Evolutionary conservation across 768 basidiomycete species (phyloP), one percentile per base, ranked within the genome.

Genomic region (Mycena capillaripes): DNA sequence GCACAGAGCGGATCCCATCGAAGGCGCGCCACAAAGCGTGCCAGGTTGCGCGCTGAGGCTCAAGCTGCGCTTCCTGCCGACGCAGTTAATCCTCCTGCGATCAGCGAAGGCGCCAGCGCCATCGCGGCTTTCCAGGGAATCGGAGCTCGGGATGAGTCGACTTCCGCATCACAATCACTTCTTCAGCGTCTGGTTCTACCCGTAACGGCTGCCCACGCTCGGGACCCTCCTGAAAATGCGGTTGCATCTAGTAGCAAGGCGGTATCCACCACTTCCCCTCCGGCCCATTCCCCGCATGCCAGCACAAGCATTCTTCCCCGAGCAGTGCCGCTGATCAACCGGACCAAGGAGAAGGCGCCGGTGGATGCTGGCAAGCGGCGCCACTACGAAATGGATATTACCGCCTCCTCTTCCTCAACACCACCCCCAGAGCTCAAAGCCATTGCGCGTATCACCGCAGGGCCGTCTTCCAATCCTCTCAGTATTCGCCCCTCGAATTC

Each of bases 401-500:
- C 66, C 16, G n/a, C 38, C 9, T 14, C 65, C 32, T 29, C 16
- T 12, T 27, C 55, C 23, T 32, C 65, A 34, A 29, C 80, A 14
- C 75, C 84, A 48, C 79, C 81, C n/a, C 85, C 82, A 17, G 83
- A 84, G 44, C 76, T 79, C 9, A 84, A 82, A 72, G 73, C 82
- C 3, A 65, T 86, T 27, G 84, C 82, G 2, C 84, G 82, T 70
- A 84, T 86, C 38, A 76, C 84, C n/a, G 75, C 81, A 9, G 86
- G 85, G 14, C 83, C 88, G 11, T 77, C 84, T 29, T 85, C 82
- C 0, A 92, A 92, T 76, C 89, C 90, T 27, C 78, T 91, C 46
- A 84, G 83, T 56, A 91, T 92, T 63, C 83, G 85, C 29, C 89
- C 91, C 17, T 88, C 90, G 72, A 19, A 64, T 40, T 38, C 53